These are phyloP conservation scores for Lachancea quebecensis DNA, from an alignment of 805 yeast species.

Conservation along the genomic window DNA sequence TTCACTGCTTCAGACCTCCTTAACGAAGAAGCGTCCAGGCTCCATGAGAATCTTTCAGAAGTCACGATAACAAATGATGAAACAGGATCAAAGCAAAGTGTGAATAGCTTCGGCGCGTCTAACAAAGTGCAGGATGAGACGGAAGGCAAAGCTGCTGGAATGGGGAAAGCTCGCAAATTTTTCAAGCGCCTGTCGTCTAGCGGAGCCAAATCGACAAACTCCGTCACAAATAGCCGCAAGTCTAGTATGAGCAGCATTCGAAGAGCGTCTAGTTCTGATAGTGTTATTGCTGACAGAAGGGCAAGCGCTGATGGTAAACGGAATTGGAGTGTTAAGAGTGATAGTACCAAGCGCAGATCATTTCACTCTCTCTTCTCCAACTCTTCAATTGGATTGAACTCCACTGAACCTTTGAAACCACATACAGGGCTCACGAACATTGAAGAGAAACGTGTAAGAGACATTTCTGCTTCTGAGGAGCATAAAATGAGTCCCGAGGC, in stretches of 20 bases:
- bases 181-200: conserved; percentile 12
- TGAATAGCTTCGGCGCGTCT: neutral
- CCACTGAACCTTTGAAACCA: neutral
- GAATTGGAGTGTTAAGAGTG: neutral
- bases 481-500: no score
- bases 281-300: neutral
- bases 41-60: neutral
- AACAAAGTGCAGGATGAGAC: neutral
- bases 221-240: neutral
- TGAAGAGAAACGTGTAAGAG: neutral
- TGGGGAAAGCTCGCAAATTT: conserved; percentile 12
- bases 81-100: neutral
- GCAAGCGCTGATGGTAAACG: neutral
- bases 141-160: conserved; percentile 1
- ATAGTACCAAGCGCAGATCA: conserved; percentile 10
- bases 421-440: neutral
- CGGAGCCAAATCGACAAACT: neutral
- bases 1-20: conserved; percentile 28
- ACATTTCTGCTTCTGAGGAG: neutral
- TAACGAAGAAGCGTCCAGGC: neutral
- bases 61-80: neutral
- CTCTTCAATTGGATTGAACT: conserved; percentile 4
- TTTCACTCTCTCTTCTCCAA: conserved; percentile 16
- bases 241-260: conserved; percentile 3
- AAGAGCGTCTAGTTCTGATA: neutral